Conservation (phyloP, 164 flowering plant species). For the Dillenia suffruticosa region DNA sequence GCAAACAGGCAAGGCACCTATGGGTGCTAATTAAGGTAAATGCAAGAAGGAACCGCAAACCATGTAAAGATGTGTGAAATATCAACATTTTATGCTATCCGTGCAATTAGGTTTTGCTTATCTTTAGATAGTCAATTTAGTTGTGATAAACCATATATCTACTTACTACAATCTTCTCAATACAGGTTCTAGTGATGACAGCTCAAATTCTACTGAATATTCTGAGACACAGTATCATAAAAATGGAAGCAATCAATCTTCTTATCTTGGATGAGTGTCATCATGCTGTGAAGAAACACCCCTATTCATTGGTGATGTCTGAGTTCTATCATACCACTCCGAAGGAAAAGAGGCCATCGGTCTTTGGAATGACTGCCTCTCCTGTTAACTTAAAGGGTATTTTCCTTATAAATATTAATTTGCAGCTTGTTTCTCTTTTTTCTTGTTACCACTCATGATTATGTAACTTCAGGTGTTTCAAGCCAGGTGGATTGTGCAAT, state of each 20-base stretch:
- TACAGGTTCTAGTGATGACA: constrained; percentile 98
- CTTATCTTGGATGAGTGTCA: constrained; percentile 96
- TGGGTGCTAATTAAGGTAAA: too few relatives aligned
- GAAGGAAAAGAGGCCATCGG: constrained; percentile 90
- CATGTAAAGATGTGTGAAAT: too few relatives aligned
- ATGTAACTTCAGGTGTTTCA: constrained; percentile 70
- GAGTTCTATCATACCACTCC: constrained; percentile 95
- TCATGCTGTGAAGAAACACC: constrained; percentile 99
- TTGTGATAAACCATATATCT: too few relatives aligned
- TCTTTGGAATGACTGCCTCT: constrained; percentile 99
- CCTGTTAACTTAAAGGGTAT: constrained; percentile 97
- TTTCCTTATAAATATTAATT: neutral
- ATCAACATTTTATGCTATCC: too few relatives aligned
- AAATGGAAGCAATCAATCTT: constrained; percentile 92
- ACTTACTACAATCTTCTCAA: neutral
- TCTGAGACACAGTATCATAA: constrained; percentile 93
- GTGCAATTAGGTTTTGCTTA: neutral
- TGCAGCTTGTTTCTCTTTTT: neutral
- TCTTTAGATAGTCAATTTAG: neutral
- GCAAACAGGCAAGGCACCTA: too few relatives aligned
- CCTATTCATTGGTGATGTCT: constrained; percentile 96
- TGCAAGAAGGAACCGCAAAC: too few relatives aligned
- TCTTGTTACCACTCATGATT: constrained; percentile 2
- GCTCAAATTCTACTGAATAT: constrained; percentile 97
- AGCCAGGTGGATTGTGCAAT: constrained; percentile 98